A percentile compares a stretch with the other conserved stretches of the same genome.
Evolutionary conservation across 208 protist genomes (phyloP).

Genomic region (Angomonas deanei): DNA sequence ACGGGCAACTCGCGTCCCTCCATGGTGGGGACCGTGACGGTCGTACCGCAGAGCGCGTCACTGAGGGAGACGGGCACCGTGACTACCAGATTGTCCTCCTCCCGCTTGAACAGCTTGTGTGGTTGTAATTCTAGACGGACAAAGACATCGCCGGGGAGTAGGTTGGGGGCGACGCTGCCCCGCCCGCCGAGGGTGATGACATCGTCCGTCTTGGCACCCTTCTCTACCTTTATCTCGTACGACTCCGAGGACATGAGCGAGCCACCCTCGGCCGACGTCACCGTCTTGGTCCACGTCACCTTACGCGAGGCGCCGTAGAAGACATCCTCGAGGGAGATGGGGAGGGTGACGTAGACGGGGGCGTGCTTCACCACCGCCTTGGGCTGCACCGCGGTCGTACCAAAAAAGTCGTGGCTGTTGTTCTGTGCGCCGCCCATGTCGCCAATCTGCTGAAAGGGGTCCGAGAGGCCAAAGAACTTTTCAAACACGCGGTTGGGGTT

Average conservation of each 20-base stretch:
- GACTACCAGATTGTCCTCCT: slow-evolving; percentile 77
- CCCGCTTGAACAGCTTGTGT: slow-evolving; percentile 75
- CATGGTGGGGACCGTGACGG: slow-evolving; percentile 73
- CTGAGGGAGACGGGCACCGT: slow-evolving; percentile 55
- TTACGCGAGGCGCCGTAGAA: slow-evolving; percentile 77
- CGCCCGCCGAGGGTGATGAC: slow-evolving; percentile 50
- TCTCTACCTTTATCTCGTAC: slow-evolving; percentile 64
- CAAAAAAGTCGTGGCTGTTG: slow-evolving; percentile 85
- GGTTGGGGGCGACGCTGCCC: slow-evolving; percentile 54
- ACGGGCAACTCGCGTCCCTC: slow-evolving; percentile 68
- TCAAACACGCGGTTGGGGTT: slow-evolving; percentile 80
- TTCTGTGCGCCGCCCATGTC: slow-evolving; percentile 56
- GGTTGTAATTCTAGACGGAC: slow-evolving; percentile 56
- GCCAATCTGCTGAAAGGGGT: slow-evolving; percentile 84
- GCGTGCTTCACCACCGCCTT: slow-evolving; percentile 49
- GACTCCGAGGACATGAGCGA: slow-evolving; percentile 28
- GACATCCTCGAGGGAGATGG: slow-evolving; percentile 77
- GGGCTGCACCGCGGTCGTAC: slow-evolving; percentile 40
- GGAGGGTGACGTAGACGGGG: slow-evolving; percentile 47
- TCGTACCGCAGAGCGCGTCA: slow-evolving; percentile 85
- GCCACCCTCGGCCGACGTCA: slow-evolving; percentile 9
- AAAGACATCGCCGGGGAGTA: slow-evolving; percentile 67
- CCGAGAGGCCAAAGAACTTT: slow-evolving; percentile 85
- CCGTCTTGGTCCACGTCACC: slow-evolving; percentile 44
- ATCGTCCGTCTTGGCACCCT: slow-evolving; percentile 66